Conservation (phyloP, 2,329 filamentous ascomycete genomes). For the Pestalotiopsis sp. region DNA sequence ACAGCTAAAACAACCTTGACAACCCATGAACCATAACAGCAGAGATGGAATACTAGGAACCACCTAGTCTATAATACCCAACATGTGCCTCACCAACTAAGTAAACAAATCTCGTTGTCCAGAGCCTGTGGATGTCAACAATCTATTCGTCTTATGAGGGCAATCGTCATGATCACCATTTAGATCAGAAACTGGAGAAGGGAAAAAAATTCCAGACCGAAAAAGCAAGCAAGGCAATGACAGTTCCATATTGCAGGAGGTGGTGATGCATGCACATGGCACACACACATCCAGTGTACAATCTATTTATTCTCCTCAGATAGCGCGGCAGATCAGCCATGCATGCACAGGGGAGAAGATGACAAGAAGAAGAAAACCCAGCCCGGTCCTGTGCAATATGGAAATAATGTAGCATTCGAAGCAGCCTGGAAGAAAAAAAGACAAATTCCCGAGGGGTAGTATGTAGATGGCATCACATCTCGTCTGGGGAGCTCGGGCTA, state of each 20-base stretch:
- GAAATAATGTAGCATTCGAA: background rate
- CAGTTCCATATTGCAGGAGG: background rate
- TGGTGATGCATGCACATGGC: background rate
- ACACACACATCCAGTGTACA: background rate
- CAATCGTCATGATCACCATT: background rate
- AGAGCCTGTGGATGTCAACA: background rate
- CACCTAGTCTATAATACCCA: background rate
- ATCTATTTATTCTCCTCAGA: background rate
- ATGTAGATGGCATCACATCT: background rate
- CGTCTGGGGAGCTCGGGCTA: background rate
- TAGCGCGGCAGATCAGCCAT: background rate
- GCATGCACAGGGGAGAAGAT: background rate
- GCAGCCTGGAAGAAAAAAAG: background rate
- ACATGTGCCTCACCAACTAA: background rate
- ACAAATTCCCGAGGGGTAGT: background rate
- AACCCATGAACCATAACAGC: conserved; percentile 9
- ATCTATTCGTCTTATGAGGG: background rate
- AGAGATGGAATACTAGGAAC: background rate
- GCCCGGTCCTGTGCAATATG: background rate
- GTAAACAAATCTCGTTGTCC: background rate
- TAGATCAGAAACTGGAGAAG: background rate
- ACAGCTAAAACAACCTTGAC: background rate
- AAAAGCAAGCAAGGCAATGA: background rate
- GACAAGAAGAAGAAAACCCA: background rate
- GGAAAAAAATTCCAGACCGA: background rate